Percentiles rank a stretch among this genome's conserved stretches.
phyloP scores from a whole-genome alignment of 2,329 filamentous ascomycete species.

The Neonectria faginata region DNA sequence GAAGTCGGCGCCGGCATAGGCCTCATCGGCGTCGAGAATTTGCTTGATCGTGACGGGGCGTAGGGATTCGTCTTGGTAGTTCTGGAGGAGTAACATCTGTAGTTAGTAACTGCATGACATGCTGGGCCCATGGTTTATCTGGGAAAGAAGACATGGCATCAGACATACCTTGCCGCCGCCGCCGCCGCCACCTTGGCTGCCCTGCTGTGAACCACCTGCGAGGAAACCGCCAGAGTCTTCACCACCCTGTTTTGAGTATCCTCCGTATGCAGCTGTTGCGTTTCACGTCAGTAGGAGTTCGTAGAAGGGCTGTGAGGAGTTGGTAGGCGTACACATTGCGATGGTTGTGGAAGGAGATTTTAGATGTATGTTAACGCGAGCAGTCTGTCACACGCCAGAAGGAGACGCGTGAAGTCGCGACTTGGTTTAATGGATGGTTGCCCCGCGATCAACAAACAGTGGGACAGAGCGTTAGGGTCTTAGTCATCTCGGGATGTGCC shows the following conservation, averaged over 20 bases:
- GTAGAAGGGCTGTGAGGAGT: not conserved
- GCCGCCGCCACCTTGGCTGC: slow-evolving; percentile 60
- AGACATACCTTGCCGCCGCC: slow-evolving; percentile 57
- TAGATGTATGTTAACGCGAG: slow-evolving; percentile 26
- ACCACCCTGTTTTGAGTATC: slow-evolving; percentile 64
- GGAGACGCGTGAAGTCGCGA: slow-evolving; percentile 51
- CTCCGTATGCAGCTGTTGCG: slow-evolving; percentile 61
- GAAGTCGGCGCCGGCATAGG: slow-evolving; percentile 79
- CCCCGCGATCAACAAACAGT: slow-evolving; percentile 40
- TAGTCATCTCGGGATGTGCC: slow-evolving; percentile 36
- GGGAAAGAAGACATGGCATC: not conserved
- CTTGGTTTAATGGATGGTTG: slow-evolving; percentile 48
- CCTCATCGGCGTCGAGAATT: slow-evolving; percentile 83
- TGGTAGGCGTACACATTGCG: slow-evolving; percentile 51
- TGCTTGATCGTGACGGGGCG: slow-evolving; percentile 97
- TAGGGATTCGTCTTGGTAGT: slow-evolving; percentile 84
- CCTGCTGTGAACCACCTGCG: slow-evolving; percentile 68
- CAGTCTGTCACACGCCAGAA: slow-evolving; percentile 19
- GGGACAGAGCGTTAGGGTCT: slow-evolving; percentile 14
- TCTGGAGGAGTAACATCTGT: slow-evolving; percentile 49
- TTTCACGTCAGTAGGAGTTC: slow-evolving; percentile 24
- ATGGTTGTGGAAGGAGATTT: slow-evolving; percentile 34
- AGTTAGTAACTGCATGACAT: slow-evolving; percentile 23
- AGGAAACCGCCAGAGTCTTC: slow-evolving; percentile 73
- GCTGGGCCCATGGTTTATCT: not conserved